Percentiles rank a stretch among this genome's conserved stretches.
These are phyloP conservation scores for Lathyrus sativus DNA, from an alignment of 306 rosid species.

Conservation along the genomic window DNA sequence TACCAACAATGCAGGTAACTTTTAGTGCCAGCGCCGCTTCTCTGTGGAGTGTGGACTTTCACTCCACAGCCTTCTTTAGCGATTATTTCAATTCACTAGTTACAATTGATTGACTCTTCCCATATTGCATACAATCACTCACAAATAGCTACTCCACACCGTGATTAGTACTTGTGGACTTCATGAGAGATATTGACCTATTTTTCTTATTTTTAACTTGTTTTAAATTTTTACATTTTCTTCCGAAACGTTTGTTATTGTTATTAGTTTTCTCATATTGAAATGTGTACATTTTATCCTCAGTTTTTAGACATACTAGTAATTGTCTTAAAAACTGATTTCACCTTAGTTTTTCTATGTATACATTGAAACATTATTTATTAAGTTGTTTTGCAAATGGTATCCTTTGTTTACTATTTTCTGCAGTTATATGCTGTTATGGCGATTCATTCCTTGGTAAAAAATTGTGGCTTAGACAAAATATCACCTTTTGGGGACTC, in stretches of 20 bases:
- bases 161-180: background rate
- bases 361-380: background rate
- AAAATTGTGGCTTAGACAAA: background rate
- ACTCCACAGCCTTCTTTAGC: background rate
- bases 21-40: conserved; percentile 11
- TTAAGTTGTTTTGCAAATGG: background rate
- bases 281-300: background rate
- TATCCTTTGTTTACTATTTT: background rate
- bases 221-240: background rate
- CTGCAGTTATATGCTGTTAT: conserved; percentile 20
- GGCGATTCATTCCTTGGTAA: conserved; percentile 1
- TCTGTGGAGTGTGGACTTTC: too few species aligned
- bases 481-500: background rate
- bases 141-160: background rate
- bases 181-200: background rate
- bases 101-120: conserved; percentile 1
- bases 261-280: background rate
- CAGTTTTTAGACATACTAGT: background rate
- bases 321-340: background rate
- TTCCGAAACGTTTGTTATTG: background rate
- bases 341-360: background rate
- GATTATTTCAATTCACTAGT: conserved; percentile 2
- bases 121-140: background rate
- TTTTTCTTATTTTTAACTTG: background rate
- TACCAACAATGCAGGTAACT: background rate